phyloP scores from a whole-genome alignment of 2,329 filamentous ascomycete genomes.

The Berkeleyomyces rouxiae region DNA sequence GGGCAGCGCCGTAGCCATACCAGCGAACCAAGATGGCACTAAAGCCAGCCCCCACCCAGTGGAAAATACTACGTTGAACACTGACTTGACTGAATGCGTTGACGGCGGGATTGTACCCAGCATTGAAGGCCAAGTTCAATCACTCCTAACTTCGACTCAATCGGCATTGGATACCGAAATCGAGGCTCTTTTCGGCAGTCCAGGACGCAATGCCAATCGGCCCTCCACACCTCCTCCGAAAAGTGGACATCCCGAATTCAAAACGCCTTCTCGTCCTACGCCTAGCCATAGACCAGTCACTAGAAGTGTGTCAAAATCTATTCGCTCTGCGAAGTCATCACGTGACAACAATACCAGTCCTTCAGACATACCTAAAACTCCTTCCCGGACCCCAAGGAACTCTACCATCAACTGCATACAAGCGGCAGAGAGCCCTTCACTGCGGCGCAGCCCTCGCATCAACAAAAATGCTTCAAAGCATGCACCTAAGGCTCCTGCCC shows the following conservation, averaged over 20 bases:
- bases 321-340: conserved; percentile 30
- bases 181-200: conserved; percentile 50
- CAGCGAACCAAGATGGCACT: neutral
- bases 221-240: conserved; percentile 36
- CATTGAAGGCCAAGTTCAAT: neutral
- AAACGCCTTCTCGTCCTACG: conserved; percentile 46
- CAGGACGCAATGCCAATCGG: conserved; percentile 21
- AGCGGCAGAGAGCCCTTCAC: conserved; percentile 20
- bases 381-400: conserved; percentile 27
- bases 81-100: neutral
- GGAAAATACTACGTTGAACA: neutral
- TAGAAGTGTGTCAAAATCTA: conserved; percentile 40
- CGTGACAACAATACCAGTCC: conserved; percentile 28
- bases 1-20: neutral
- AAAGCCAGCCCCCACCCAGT: neutral
- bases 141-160: neutral
- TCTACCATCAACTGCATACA: conserved; percentile 17
- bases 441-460: conserved; percentile 28
- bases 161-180: conserved; percentile 25
- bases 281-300: conserved; percentile 45
- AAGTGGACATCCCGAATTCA: conserved; percentile 32
- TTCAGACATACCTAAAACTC: conserved; percentile 28
- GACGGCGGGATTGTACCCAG: neutral
- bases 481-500: conserved; percentile 2
- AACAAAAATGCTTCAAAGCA: conserved; percentile 5